Evolutionary conservation across 1,284 basidiomycete genomes (phyloP), one percentile per base, ranked within the genome.

Genomic region (Microbotryum intermedium): DNA sequence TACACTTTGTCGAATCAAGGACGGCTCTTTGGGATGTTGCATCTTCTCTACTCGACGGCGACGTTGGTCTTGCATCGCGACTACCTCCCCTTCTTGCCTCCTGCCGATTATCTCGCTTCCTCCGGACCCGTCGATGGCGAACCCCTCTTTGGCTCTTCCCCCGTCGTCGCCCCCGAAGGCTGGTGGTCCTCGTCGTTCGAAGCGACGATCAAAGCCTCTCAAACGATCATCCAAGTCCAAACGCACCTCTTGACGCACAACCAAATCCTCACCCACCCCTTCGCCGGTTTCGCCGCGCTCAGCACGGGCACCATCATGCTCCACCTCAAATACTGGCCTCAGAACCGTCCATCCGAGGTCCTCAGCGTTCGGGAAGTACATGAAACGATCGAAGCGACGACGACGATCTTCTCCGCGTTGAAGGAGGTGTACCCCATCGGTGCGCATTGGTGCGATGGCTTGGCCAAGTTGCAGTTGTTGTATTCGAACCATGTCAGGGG

Each of bases 11-110:
- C 54, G 29, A 52, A 60, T 18, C 42, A 66, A 56, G 59, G 63
- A 55, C 44, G 64, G 39, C 49, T 59, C 23, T 68, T 66, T 55
- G 65, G 60, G 10, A 57, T 68, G 61, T 46, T 69, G 34, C 68
- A 69, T 26, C 48, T 68, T 8, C 54, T 66, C 10, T 62, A 61
- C 49, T 57, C 62, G 16, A 54, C 57, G 20, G 59, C 68, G 20
- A 52, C 53, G 7, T 59, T 68, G 9, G 60, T 66, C 9, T 56
- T 69, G 11, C 68, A 69, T 46, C 68, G 68, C 45, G 68, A 69
- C 55, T 69, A 69, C 59, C 54, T 69, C 6, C 68, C 68, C 11
- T 69, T 69, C 53, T 57, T 69, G 11, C 68, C 68, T 18, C 64
- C 63, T 8, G 43, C 48, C 21, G 58, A 66, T 34, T 69, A 42